Conservation (phyloP, 2,329 filamentous ascomycete species). For the Diaporthe citri region DNA sequence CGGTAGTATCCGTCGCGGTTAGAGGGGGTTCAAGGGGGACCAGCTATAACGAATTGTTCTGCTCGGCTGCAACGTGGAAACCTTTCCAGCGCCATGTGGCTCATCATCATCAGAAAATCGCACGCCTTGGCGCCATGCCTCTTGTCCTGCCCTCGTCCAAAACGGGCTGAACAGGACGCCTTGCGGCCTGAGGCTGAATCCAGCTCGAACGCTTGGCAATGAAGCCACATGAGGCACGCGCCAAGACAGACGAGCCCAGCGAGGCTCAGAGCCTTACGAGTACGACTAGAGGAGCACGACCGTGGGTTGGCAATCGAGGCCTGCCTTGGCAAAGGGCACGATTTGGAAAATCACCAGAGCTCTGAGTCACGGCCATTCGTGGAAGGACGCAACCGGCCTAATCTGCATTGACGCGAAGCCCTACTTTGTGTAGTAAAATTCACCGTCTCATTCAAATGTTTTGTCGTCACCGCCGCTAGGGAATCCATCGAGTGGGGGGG, state of each 20-base stretch:
- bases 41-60: not conserved
- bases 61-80: not conserved
- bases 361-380: slow-evolving; percentile 16
- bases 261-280: slow-evolving; percentile 14
- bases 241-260: slow-evolving; percentile 9
- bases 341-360: not conserved
- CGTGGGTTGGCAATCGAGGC: not conserved
- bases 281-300: not conserved
- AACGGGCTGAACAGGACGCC: slow-evolving; percentile 4
- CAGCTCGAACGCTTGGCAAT: slow-evolving; percentile 8
- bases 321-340: not conserved
- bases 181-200: not conserved
- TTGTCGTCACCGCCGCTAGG: not conserved
- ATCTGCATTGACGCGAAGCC: slow-evolving; percentile 2
- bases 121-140: slow-evolving; percentile 25
- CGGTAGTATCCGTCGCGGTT: slow-evolving; percentile 22
- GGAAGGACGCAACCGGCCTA: not conserved
- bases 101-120: not conserved
- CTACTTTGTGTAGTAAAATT: not conserved
- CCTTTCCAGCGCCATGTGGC: not conserved
- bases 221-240: slow-evolving; percentile 12
- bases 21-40: not conserved
- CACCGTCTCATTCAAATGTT: slow-evolving; percentile 21
- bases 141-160: not conserved
- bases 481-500: not conserved